These are phyloP conservation scores for Quercus tomentella DNA, from an alignment of 331 rosid species.

Conservation along the genomic window DNA sequence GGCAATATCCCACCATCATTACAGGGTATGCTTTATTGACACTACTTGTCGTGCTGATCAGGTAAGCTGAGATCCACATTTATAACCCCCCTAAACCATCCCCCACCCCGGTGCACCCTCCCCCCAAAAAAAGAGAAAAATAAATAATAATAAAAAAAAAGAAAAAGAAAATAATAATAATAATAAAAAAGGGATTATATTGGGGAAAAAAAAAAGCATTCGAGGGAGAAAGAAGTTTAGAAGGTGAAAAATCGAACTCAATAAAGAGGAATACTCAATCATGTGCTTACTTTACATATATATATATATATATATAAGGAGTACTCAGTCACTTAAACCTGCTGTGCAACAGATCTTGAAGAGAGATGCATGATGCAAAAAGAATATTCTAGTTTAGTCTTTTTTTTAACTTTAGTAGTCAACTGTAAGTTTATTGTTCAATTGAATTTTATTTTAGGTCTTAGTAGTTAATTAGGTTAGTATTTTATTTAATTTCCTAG, in stretches of 20 bases:
- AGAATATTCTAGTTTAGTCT: too few relatives aligned
- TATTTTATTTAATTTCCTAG: too few relatives aligned
- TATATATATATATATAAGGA: too few relatives aligned
- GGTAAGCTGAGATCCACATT: background rate
- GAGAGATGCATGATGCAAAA: background rate
- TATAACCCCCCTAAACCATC: background rate
- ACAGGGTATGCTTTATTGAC: background rate
- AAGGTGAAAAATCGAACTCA: background rate
- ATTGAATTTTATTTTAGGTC: too few relatives aligned
- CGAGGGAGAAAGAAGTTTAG: background rate
- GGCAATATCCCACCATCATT: background rate
- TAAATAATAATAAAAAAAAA: too few relatives aligned
- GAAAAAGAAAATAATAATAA: background rate
- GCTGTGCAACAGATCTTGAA: background rate
- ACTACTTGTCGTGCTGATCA: background rate
- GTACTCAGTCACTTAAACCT: background rate
- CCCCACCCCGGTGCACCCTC: background rate
- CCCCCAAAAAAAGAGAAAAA: background rate
- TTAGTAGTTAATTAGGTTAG: too few relatives aligned
- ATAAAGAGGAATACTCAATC: background rate
- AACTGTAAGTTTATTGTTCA: too few relatives aligned
- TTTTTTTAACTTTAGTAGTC: too few relatives aligned
- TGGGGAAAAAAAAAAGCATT: too few relatives aligned
- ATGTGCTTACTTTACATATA: too few relatives aligned
- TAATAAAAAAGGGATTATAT: background rate